Percentiles rank a stretch among this genome's conserved stretches.
Conservation (phyloP, 1,139 yeast genomes). For the Debaryomyces fabryi region DNA sequence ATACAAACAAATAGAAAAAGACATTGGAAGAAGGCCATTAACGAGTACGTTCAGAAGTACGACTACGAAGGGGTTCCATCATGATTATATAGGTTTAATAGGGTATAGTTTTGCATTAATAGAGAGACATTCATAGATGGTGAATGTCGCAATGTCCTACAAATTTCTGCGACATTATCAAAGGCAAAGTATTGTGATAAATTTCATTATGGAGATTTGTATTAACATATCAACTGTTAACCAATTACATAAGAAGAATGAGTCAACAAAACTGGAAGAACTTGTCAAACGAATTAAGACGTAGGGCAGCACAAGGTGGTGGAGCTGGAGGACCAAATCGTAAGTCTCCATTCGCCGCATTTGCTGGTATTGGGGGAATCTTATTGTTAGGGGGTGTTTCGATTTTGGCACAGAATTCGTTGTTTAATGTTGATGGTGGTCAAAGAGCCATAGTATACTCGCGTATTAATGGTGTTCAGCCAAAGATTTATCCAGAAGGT, state of each 20-base stretch:
- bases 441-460: constrained; percentile 96
- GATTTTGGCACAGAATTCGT: constrained; percentile 67
- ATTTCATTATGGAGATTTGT: neutral
- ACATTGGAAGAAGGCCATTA: constrained; percentile 42
- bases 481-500: constrained; percentile 89
- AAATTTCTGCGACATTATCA: constrained; percentile 8
- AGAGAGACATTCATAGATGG: neutral
- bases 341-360: constrained; percentile 55
- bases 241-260: constrained; percentile 24
- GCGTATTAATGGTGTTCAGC: constrained; percentile 82
- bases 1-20: constrained; percentile 45
- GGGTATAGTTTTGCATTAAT: constrained; percentile 1
- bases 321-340: constrained; percentile 47
- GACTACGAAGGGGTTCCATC: constrained; percentile 52
- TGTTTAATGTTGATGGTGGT: constrained; percentile 98
- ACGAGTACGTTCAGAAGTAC: constrained; percentile 39
- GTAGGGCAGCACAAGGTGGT: constrained; percentile 58
- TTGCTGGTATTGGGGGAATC: constrained; percentile 82
- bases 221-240: neutral
- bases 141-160: constrained; percentile 5
- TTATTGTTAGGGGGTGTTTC: constrained; percentile 74
- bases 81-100: constrained; percentile 14
- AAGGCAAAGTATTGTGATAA: constrained; percentile 7
- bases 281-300: constrained; percentile 66
- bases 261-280: constrained; percentile 67